phyloP scores from a whole-genome alignment of 495 filamentous ascomycete species.

The Daldinia bambusicola region DNA sequence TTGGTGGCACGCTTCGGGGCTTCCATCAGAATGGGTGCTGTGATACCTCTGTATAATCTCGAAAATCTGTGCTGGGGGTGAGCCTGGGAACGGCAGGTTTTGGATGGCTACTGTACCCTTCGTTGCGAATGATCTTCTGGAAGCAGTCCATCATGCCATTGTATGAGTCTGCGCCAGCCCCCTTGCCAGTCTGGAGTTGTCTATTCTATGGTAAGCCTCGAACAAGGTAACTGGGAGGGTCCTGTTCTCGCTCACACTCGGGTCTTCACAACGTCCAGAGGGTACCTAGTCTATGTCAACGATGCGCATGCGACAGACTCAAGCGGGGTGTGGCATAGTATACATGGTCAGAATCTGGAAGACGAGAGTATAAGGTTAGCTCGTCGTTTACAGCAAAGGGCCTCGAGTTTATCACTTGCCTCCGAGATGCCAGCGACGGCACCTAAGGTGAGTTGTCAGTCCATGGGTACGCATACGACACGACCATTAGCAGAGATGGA shows the following conservation, averaged over 20 bases:
- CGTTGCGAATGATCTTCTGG: conserved; percentile 91
- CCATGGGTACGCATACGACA: not conserved
- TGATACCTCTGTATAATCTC: conserved; percentile 93
- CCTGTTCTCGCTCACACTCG: conserved; percentile 74
- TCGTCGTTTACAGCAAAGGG: conserved; percentile 27
- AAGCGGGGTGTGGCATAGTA: conserved; percentile 34
- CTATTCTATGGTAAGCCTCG: conserved; percentile 59
- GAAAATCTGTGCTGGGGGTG: conserved; percentile 68
- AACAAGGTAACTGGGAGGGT: conserved; percentile 13
- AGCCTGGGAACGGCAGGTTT: conserved; percentile 9
- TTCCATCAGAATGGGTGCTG: conserved; percentile 97
- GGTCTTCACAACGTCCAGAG: conserved; percentile 97
- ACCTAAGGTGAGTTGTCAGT: conserved; percentile 53
- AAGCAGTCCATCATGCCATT: conserved; percentile 98
- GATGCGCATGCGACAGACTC: conserved; percentile 55
- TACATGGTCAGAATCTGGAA: conserved; percentile 30
- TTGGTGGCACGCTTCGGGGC: conserved; percentile 98
- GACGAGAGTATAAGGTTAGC: conserved; percentile 15
- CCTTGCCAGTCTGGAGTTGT: conserved; percentile 83
- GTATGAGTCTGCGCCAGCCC: conserved; percentile 79
- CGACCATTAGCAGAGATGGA: not conserved
- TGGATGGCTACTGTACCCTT: conserved; percentile 72
- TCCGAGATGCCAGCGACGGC: conserved; percentile 93
- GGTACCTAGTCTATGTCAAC: conserved; percentile 83
- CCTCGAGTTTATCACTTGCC: conserved; percentile 61